Percentiles rank a stretch among this genome's conserved stretches.
phyloP scores from a whole-genome alignment of 164 flowering plant genomes.

The Platanus orientalis region DNA sequence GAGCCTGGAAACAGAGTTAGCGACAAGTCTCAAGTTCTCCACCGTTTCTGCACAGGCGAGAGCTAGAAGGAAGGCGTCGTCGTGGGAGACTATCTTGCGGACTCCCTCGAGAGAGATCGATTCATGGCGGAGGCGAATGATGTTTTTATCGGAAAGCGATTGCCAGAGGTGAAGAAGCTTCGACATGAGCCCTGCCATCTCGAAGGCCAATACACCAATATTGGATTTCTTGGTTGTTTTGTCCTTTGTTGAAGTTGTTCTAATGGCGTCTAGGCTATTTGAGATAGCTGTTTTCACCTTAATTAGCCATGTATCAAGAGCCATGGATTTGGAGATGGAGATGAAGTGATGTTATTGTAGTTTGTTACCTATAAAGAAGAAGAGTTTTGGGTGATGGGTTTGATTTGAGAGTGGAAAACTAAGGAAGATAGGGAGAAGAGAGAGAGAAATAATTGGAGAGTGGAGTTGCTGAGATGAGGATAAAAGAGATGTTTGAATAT shows the following conservation, averaged over 20 bases:
- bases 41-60: conserved; percentile 76
- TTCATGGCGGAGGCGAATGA: conserved; percentile 43
- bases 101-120: conserved; percentile 67
- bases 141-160: conserved; percentile 60
- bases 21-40: conserved; percentile 45
- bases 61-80: conserved; percentile 66
- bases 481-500: conserved; percentile 10
- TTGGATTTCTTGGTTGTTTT: conserved; percentile 24
- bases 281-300: conserved; percentile 58
- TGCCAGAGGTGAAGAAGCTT: conserved; percentile 74
- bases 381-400: not conserved
- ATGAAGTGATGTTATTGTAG: conserved; percentile 3
- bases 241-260: conserved; percentile 14
- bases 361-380: not conserved
- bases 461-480: conserved; percentile 29
- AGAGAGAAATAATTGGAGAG: conserved; percentile 33
- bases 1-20: conserved; percentile 41
- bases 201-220: conserved; percentile 77
- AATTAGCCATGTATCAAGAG: conserved; percentile 68
- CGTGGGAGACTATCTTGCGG: conserved; percentile 74
- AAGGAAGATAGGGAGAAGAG: conserved; percentile 13
- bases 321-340: conserved; percentile 38
- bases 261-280: conserved; percentile 26
- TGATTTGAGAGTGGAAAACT: not conserved
- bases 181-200: conserved; percentile 72